Evolutionary conservation across 306 rosid genomes (phyloP), one percentile per base, ranked within the genome.

Genomic region (Acacia acuminata): DNA sequence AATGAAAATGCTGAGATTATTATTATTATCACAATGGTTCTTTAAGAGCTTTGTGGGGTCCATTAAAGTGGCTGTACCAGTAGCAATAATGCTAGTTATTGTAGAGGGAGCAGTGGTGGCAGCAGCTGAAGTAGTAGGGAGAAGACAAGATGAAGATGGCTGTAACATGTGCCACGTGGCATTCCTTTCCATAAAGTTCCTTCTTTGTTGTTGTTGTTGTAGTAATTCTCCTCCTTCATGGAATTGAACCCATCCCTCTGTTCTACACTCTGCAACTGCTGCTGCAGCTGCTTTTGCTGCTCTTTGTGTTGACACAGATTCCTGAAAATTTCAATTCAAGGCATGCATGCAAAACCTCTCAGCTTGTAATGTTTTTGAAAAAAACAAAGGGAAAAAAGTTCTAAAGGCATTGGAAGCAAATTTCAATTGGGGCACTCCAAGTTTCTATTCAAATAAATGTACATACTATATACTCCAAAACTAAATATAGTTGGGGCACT

Each of bases 151-250:
- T 50, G 95, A 84, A 48, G 97, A 82, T 81, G 85, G 65, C 83
- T 89, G 97, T 89, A 91, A 90, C 90, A 86, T 85, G 20, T 91
- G 98, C 93, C 96, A 91, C 84, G 94, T 93, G 97, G 96, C 90
- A 91, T 92, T 90, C 92, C 89, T 89, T 88, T 90, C 94, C 61
- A 77, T 83, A 47, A 91, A 89, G 89, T 79, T 94, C 25, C 85
- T 89, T 87, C 86, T 86, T 50, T 90, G 92, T 53, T 88, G 93
- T 86, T 51, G 22, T 53, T 53, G 92, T 47, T 86, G 93, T 85
- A 90, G 87, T 32, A 32, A 32, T 32, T 32, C 36, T 88, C 88
- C 90, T 72, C 81, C 90, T 56, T 89, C 91, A 68, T 87, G 90
- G 83, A 92, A 90, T 87, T 85, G 98, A 86, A 87, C 73, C 94